Percentiles rank a stretch among this genome's conserved stretches.
phyloP scores from a whole-genome alignment of 1,139 yeast genomes.

The Pichia sp. region DNA sequence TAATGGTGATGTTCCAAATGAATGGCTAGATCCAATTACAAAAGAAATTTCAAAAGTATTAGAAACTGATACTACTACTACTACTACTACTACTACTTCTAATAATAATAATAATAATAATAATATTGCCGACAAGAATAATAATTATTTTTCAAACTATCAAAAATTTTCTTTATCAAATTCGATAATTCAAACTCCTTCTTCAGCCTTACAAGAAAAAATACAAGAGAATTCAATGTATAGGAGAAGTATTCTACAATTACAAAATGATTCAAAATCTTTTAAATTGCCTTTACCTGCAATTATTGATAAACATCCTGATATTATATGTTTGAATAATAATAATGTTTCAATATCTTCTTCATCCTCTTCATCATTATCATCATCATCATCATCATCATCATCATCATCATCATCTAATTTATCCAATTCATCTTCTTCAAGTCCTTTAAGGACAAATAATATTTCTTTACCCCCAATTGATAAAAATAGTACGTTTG shows the following conservation, averaged over 20 bases:
- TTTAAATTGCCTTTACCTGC: slow-evolving; percentile 20
- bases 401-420: no score
- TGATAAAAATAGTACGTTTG: no score
- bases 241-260: slow-evolving; percentile 6
- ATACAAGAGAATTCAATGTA: slow-evolving; percentile 8
- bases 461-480: no score
- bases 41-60: slow-evolving; percentile 16
- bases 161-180: neutral
- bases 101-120: no score
- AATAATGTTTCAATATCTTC: no score
- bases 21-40: slow-evolving; percentile 24
- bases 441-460: no score
- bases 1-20: slow-evolving; percentile 22
- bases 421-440: no score
- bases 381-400: neutral
- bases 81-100: neutral
- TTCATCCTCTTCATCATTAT: no score
- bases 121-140: no score
- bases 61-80: neutral
- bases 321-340: neutral
- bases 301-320: slow-evolving; percentile 14
- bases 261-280: slow-evolving; percentile 6
- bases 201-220: slow-evolving; percentile 5
- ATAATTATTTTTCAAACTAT: no score
- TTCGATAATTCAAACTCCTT: neutral